Base-by-base conservation (phyloP, 768 basidiomycete species). In the Russula lepida region DNA sequence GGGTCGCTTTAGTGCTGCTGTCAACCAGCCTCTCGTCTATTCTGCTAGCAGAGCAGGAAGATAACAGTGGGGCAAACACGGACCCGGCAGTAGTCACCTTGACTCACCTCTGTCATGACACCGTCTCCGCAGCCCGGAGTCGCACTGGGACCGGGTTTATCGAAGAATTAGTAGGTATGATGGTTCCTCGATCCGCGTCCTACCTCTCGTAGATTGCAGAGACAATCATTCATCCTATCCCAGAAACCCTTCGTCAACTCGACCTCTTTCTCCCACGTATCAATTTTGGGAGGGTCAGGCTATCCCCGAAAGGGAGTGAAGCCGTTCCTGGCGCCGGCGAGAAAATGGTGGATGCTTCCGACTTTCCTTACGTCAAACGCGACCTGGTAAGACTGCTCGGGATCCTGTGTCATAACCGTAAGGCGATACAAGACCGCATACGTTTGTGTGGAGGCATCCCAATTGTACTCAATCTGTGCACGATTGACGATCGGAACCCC, bases 331-430 rank as follows among this genome's bases (percentile, higher is more conserved):
- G 21, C 49, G 54, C 35, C 17, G 35, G 1, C 6, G 5, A 37
- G 6, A 37, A 8, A 3, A 15, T 13, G 3, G 37, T 23, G 56
- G 81, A 80, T 56, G 69, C 76, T 47, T 75, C 79, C n/a, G 84
- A 87, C 15, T 93, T 95, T 71, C 78, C 81, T 1, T 90, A 91
- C 70, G 75, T 97, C 61, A 95, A 95, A 73, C 81, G 92, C 48
- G 91, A 95, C 73, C 79, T 97, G 39, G 89, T 94, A n/a, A 86
- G 89, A 19, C 75, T 95, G 13, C 75, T 95, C n/a, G 92, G 91
- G 6, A 79, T 89, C 50, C 73, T 95, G 13, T 84, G 83, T 55
- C 81, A 89, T 68, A 81, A 79, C 48, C 77, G 79, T 65, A 83
- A 73, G 69, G 76, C 73, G 32, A 83, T 86, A 44, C 93, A 95